phyloP scores from a whole-genome alignment of 2,329 filamentous ascomycete species.

The Bipolaris gigantea region DNA sequence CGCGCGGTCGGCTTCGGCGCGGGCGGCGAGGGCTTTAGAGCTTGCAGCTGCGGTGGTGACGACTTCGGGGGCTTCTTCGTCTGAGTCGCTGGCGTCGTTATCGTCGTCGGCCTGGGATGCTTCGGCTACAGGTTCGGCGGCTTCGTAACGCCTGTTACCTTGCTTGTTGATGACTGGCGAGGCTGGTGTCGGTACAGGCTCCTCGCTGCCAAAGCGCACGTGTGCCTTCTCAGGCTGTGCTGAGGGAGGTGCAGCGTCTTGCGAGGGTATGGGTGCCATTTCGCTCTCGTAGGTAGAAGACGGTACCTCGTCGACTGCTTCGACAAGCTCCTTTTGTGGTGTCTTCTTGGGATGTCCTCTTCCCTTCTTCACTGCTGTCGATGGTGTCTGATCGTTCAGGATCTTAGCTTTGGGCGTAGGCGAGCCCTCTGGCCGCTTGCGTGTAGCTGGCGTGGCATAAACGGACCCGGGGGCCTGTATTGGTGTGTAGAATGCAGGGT shows the following conservation, averaged over 20 bases:
- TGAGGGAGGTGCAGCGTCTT: conserved; percentile 14
- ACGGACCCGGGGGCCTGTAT: conserved; percentile 21
- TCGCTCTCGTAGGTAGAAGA: conserved; percentile 36
- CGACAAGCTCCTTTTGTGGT: conserved; percentile 10
- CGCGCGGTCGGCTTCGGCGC: conserved; percentile 37
- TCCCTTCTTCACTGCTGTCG: conserved; percentile 20
- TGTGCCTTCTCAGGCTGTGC: conserved; percentile 26
- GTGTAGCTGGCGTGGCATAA: conserved; percentile 31
- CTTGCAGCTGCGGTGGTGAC: conserved; percentile 39
- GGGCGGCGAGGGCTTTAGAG: conserved; percentile 30
- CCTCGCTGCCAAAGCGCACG: conserved; percentile 43
- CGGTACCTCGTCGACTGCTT: conserved; percentile 27
- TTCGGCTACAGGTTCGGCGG: conserved; percentile 7
- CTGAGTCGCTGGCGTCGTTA: conserved; percentile 35
- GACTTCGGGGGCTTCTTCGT: conserved; percentile 46
- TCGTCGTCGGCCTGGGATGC: conserved; percentile 18
- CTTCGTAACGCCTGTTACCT: conserved; percentile 18
- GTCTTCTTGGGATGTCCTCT: conserved; percentile 21
- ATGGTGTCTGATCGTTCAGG: conserved; percentile 17
- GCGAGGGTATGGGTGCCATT: conserved; percentile 20
- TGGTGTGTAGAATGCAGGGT: conserved; percentile 28
- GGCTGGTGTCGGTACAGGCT: conserved; percentile 20
- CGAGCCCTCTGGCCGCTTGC: conserved; percentile 24
- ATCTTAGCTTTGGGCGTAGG: conserved; percentile 27
- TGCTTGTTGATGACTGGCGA: conserved; percentile 13